Evolutionary conservation across 2,329 filamentous ascomycete species (phyloP).

Genomic region (Colletotrichum sp.): DNA sequence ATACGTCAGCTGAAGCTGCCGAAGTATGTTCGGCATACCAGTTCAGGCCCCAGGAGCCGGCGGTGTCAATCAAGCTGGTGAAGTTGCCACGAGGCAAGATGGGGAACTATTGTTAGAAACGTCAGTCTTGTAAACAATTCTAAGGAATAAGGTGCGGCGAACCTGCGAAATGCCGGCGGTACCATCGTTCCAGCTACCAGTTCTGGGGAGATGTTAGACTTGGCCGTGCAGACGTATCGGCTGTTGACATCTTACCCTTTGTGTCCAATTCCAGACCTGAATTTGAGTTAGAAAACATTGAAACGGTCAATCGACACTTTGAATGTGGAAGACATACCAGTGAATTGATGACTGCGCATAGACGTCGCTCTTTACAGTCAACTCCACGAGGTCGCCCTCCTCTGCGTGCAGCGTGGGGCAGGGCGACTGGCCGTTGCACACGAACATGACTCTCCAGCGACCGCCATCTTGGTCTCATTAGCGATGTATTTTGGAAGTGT

Average conservation of each 20-base stretch:
- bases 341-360: conserved; percentile 6
- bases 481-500: too few relatives aligned
- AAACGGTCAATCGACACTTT: neutral
- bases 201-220: neutral
- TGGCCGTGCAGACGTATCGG: neutral
- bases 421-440: conserved; percentile 13
- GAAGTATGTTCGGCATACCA: conserved; percentile 14
- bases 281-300: neutral
- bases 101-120: neutral
- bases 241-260: neutral
- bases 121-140: neutral
- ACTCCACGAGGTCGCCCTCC: conserved; percentile 4
- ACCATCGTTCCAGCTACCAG: conserved; percentile 12
- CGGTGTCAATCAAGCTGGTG: conserved; percentile 6
- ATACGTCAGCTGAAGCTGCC: conserved; percentile 10
- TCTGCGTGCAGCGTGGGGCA: conserved; percentile 9
- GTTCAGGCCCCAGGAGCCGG: conserved; percentile 8
- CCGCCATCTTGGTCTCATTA: conserved; percentile 1
- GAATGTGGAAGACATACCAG: neutral
- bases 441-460: conserved; percentile 15
- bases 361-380: conserved; percentile 7
- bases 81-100: conserved; percentile 12
- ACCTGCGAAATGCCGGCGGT: conserved; percentile 7
- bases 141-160: neutral
- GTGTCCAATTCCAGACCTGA: conserved; percentile 14